phyloP scores from a whole-genome alignment of 257 asterid genomes.

The Paulownia fortunei region DNA sequence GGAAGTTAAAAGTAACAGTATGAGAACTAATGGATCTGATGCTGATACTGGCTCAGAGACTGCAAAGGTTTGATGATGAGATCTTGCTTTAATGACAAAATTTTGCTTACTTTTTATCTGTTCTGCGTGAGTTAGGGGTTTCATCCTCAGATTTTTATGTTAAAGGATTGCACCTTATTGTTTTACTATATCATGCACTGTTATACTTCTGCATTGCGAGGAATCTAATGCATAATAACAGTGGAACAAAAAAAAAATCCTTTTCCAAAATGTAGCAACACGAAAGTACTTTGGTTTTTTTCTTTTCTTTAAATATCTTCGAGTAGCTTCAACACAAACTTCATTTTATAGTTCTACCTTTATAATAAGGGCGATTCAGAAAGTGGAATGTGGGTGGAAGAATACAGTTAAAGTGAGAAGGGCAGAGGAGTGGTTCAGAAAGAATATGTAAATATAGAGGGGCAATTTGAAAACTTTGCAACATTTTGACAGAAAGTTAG shows the following conservation, averaged over 20 bases:
- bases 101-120: background rate
- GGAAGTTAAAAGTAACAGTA: conserved; percentile 42
- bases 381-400: conserved; percentile 15
- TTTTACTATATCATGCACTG: background rate
- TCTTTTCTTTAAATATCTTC: background rate
- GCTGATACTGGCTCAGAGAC: conserved; percentile 40
- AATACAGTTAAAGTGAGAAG: background rate
- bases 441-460: background rate
- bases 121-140: conserved; percentile 24
- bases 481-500: background rate
- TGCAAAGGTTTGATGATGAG: conserved; percentile 56
- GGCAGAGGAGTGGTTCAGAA: background rate
- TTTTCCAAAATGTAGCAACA: conserved; percentile 2
- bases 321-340: background rate
- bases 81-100: conserved; percentile 26
- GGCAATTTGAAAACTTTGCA: background rate
- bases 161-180: conserved; percentile 5
- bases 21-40: conserved; percentile 38
- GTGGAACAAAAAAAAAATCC: background rate
- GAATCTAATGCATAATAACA: conserved; percentile 7
- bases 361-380: background rate
- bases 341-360: background rate
- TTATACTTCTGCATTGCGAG: background rate
- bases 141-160: background rate
- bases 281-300: background rate